Base-by-base conservation (phyloP, 805 yeast genomes). In the Monosporozyma aquatica region DNA sequence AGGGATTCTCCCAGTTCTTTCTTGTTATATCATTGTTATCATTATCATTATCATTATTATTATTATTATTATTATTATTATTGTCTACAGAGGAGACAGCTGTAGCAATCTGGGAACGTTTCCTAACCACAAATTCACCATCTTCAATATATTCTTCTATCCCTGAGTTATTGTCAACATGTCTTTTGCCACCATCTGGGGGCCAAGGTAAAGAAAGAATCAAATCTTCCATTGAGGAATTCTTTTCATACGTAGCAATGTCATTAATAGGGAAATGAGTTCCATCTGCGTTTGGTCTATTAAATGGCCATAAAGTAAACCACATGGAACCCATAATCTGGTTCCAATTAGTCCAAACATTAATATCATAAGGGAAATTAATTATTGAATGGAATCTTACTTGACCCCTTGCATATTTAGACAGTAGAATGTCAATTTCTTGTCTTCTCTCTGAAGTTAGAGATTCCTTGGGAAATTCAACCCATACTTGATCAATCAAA, bases 151-250 rank as follows among this genome's bases (percentile, higher is more conserved):
- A 24, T 10, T 44, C 34, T 6, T 21, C 35, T 10, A 33, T 38
- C n/a, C 30, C 27, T 7, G 38, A 21, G 9, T 26, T 20, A 7
- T 21, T 25, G 40, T 37, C 29, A 61, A 70, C 40, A 17, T 37
- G 20, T 27, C 22, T 35, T 23, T 52, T 52, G 0, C 79, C 79
- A 5, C 86, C 87, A 63, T 87, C 95, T 1, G 95, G 95, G 1
- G 98, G 98, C 95, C 97, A 90, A 2, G 95, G 92, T 30, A 82
- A 64, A 1, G 76, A 73, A 41, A 81, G 62, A 46, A 82, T 74
- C 51, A 80, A 83, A 43, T 73, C 75, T 20, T 68, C 74, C 4
- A 47, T 28, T 13, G 44, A 28, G 2, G 54, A 39, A 22, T 43
- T 39, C 2, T 41, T 32, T 17, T 65, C 65, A 22, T 58, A 56